Base-by-base conservation (phyloP, 371 early-diverging fungal species). In the Apophysomyces trapeziformis region DNA sequence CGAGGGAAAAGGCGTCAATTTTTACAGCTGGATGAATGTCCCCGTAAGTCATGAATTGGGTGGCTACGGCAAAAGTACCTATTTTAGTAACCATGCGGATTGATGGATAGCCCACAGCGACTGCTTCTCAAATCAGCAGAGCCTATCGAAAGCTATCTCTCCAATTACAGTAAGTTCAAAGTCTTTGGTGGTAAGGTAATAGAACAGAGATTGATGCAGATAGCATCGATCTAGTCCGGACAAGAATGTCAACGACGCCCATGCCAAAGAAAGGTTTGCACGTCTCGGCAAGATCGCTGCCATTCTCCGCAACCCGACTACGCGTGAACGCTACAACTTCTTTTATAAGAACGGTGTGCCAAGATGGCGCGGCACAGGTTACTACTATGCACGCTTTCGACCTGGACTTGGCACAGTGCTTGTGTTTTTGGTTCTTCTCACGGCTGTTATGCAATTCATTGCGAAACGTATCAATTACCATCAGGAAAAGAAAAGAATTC, bases 121-220 rank as follows among this genome's bases (percentile, higher is more conserved):
- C 86, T 12, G 88, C 89, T 46, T 65, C 77, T 18, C 92, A 95
- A 16, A 93, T 98, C 72, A 89, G 86, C 70, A 85, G 82, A 62
- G 91, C 98, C 14, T 98, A 92, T 85, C 88, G 95, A 63, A 95
- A 93, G 78, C 82, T 95, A 39, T 97, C 98, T 5, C 84, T 93
- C 39, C 91, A 92, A 67, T 94, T 93, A 74, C 99, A 99, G 90
- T 90, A 87, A 78, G 88, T 72, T 1, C 13, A 35, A 12, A 14
- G 4, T 35, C n/a, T 68, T 36, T 21, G 58, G 18, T 57, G n/a
- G 16, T 37, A 63, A 7, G 21, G 26, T 50, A 16, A n/a, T 21
- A 37, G 21, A 45, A n/a, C 5, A 36, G 44, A 43, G 36, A 39
- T 35, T n/a, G 56, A 16, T 14, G 18, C 13, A 2, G 6, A 43